Evolutionary conservation across 306 rosid genomes (phyloP), one percentile per base, ranked within the genome.

Genomic region (Abrus precatorius): DNA sequence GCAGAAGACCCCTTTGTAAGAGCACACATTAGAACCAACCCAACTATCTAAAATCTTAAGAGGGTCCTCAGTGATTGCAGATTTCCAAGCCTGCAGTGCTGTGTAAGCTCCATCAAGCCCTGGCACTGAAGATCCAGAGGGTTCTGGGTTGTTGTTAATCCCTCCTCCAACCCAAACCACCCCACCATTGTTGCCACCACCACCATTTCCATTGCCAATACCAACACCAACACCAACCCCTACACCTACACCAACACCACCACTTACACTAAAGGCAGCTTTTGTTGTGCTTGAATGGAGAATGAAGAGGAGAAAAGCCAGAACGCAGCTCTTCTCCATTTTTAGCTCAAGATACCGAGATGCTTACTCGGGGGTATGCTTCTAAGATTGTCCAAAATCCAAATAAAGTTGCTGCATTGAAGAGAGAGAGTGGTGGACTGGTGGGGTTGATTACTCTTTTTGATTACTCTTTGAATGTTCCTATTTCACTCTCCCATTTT

Each of bases 81-180:
- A 90, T 88, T 95, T 95, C 99, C 99, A 95, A 9, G 94, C 88
- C 79, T 93, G 99, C 0, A 95, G 90, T 38, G 90, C 98, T 59
- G 88, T 45, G 89, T 90, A 93, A 77, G 98, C 97, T 86, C 69
- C 68, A 54, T 83, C 81, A 43, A 40, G 84, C 30, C 69, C 82
- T 70, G 97, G 78, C 45, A 79, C 57, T 10, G 91, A 77, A 72
- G 91, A 78, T 67, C 77, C 92, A 60, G 88, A 53, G 29, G 92
- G 86, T 6, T 38, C 59, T 65, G 90, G 91, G 52, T 75, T 85
- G 52, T 75, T 85, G 78, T 73, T 85, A 67, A 49, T 69, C 13
- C 93, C 93, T 47, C 97, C 97, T 0, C 95, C 97, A 61, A 88
- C 80, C 91, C 96, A 87, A 71, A 88, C 87, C 20, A 82, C 85